Evolutionary conservation across 495 filamentous ascomycete genomes (phyloP).

Genomic region (Halenospora varia): DNA sequence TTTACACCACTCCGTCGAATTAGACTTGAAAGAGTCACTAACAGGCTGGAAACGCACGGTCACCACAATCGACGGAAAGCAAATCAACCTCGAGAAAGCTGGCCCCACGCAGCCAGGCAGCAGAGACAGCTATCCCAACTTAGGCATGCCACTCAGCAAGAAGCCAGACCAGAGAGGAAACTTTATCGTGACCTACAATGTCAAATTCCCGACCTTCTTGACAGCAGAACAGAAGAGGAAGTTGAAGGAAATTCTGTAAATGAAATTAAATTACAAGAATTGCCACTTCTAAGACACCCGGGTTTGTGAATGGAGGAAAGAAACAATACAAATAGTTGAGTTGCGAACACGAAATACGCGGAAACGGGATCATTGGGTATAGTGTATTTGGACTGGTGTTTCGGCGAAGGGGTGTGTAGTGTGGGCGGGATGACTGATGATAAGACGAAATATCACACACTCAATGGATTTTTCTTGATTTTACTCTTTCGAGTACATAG

Average conservation of each 20-base stretch:
- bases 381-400: not conserved
- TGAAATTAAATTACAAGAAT: not conserved
- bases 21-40: constrained; percentile 93
- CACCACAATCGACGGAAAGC: constrained; percentile 89
- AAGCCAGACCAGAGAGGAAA: constrained; percentile 79
- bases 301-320: no score
- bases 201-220: constrained; percentile 80
- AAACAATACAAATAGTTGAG: no score
- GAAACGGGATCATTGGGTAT: no score
- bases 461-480: not conserved
- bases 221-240: constrained; percentile 70
- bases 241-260: constrained; percentile 68
- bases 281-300: no score
- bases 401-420: not conserved
- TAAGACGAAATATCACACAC: not conserved
- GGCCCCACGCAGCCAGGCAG: constrained; percentile 83
- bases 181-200: constrained; percentile 84
- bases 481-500: not conserved
- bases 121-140: constrained; percentile 72
- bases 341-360: no score
- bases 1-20: constrained; percentile 67
- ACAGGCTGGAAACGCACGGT: constrained; percentile 90
- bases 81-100: constrained; percentile 65
- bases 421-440: not conserved
- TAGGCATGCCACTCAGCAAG: constrained; percentile 91